phyloP scores from a whole-genome alignment of 805 yeast genomes.

The Zygoascus tannicola region DNA sequence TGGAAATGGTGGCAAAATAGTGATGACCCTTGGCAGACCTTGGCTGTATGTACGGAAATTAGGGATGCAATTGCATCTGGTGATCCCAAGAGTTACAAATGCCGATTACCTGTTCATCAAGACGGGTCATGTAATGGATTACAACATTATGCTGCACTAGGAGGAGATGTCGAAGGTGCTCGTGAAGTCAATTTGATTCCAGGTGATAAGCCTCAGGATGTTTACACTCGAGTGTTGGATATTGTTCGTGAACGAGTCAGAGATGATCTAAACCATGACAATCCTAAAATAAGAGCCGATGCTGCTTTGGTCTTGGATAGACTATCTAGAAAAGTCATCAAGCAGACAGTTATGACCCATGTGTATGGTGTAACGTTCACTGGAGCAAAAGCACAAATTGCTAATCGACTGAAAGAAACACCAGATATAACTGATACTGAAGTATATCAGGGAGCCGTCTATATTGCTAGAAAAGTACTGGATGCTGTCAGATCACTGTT shows the following conservation, averaged over 20 bases:
- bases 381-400: slow-evolving; percentile 87
- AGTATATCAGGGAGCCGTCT: slow-evolving; percentile 44
- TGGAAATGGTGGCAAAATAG: slow-evolving; percentile 46
- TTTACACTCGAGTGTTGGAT: slow-evolving; percentile 46
- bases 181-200: slow-evolving; percentile 50
- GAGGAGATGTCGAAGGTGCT: slow-evolving; percentile 60
- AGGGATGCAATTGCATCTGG: slow-evolving; percentile 38
- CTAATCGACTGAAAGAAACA: slow-evolving; percentile 58
- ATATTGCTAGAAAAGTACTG: slow-evolving; percentile 70
- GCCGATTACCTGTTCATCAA: slow-evolving; percentile 51
- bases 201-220: slow-evolving; percentile 52
- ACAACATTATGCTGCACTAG: slow-evolving; percentile 65
- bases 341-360: slow-evolving; percentile 96
- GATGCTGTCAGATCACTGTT: slow-evolving; percentile 77
- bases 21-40: slow-evolving; percentile 56
- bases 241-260: slow-evolving; percentile 39
- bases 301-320: slow-evolving; percentile 45
- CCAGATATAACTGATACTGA: slow-evolving; percentile 41
- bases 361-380: slow-evolving; percentile 94
- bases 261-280: slow-evolving; percentile 33
- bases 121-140: slow-evolving; percentile 64
- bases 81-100: slow-evolving; percentile 41
- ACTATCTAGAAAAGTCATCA: slow-evolving; percentile 78
- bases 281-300: slow-evolving; percentile 7
- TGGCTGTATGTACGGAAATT: slow-evolving; percentile 48